These are phyloP conservation scores for Trichoderma endophyticum DNA, from an alignment of 2,329 filamentous ascomycete genomes.

Conservation along the genomic window DNA sequence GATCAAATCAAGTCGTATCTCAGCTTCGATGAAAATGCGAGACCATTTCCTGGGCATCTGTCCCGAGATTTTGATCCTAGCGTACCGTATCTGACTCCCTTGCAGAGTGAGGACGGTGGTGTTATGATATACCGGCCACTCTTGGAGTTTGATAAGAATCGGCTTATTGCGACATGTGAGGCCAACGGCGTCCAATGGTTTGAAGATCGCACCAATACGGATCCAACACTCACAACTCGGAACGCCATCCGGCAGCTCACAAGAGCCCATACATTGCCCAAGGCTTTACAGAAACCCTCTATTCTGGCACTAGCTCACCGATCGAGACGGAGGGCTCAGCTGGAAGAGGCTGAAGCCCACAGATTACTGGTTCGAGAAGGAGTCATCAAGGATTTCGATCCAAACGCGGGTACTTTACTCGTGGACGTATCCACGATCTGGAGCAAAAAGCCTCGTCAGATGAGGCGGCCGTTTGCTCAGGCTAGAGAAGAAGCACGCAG, in stretches of 20 bases:
- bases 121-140: slow-evolving; percentile 67
- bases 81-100: slow-evolving; percentile 34
- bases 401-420: slow-evolving; percentile 47
- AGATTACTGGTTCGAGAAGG: slow-evolving; percentile 49
- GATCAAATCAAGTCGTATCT: slow-evolving; percentile 20
- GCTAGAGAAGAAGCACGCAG: slow-evolving; percentile 28
- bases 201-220: slow-evolving; percentile 79
- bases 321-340: slow-evolving; percentile 43
- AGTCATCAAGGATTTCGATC: slow-evolving; percentile 46
- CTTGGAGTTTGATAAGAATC: slow-evolving; percentile 66
- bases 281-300: slow-evolving; percentile 62
- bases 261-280: slow-evolving; percentile 58
- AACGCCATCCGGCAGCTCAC: slow-evolving; percentile 76
- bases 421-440: slow-evolving; percentile 43
- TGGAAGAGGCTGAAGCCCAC: slow-evolving; percentile 52
- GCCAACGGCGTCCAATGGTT: slow-evolving; percentile 69
- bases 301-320: slow-evolving; percentile 60
- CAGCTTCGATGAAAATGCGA: slow-evolving; percentile 24
- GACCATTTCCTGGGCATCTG: slow-evolving; percentile 29
- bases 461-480: slow-evolving; percentile 24
- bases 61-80: slow-evolving; percentile 21
- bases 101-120: slow-evolving; percentile 60
- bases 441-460: not conserved
- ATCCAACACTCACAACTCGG: slow-evolving; percentile 71
- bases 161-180: slow-evolving; percentile 72